Evolutionary conservation across 345 rosid species (phyloP).

Genomic region (Cardamine chenopodiifolia): DNA sequence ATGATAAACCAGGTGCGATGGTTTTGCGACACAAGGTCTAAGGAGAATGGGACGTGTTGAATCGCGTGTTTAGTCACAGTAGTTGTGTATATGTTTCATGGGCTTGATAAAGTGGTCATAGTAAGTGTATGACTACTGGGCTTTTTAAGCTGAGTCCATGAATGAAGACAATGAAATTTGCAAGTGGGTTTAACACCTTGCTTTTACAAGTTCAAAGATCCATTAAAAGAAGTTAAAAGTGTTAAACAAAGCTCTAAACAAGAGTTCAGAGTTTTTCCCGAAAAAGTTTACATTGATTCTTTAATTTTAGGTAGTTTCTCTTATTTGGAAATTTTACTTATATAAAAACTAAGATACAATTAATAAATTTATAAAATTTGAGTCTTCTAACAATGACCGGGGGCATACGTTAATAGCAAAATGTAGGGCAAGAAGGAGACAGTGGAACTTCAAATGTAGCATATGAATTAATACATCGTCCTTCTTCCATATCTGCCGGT

Average conservation of each 20-base stretch:
- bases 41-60: neutral
- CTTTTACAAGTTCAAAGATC: neutral
- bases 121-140: neutral
- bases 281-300: neutral
- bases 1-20: neutral
- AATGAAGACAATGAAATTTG: neutral
- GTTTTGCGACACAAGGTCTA: neutral
- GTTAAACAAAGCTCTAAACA: neutral
- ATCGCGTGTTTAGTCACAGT: neutral
- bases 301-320: neutral
- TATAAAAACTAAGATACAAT: neutral
- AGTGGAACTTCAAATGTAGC: slow-evolving; percentile 17
- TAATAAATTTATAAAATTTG: too few species aligned
- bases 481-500: slow-evolving; percentile 27
- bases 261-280: neutral
- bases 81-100: neutral
- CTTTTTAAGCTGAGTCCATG: neutral
- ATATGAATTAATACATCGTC: slow-evolving; percentile 28
- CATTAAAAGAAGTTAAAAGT: neutral
- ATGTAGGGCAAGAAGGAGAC: slow-evolving; percentile 30
- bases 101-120: neutral
- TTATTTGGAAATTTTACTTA: neutral
- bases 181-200: neutral
- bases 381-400: slow-evolving; percentile 3
- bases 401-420: neutral